These are phyloP conservation scores for Globisporangium irregulare DNA, from an alignment of 352 stramenopile genomes.

Conservation along the genomic window DNA sequence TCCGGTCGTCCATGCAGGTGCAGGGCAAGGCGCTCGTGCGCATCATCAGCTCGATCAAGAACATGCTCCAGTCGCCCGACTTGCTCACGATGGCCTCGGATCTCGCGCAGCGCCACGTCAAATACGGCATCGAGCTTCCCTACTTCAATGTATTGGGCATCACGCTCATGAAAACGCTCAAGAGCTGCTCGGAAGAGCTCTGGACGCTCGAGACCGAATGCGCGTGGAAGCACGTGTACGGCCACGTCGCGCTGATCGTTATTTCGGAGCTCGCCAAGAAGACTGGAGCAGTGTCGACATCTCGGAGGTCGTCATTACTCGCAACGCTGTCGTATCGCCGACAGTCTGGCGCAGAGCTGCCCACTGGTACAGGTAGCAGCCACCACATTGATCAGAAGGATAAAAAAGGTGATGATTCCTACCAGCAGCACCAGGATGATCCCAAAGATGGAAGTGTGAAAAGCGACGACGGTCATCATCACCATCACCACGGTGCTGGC, in stretches of 20 bases:
- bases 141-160: constrained; percentile 37
- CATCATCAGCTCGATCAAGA: constrained; percentile 38
- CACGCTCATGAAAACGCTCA: constrained; percentile 24
- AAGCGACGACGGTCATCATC: not conserved
- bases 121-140: constrained; percentile 33
- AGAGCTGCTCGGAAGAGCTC: constrained; percentile 26
- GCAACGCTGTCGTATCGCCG: constrained; percentile 6
- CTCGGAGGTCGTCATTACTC: constrained; percentile 8
- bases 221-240: constrained; percentile 29
- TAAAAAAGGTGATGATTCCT: not conserved
- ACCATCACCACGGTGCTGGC: constrained; percentile 12
- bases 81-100: constrained; percentile 24
- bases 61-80: constrained; percentile 31
- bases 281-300: not conserved
- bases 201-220: constrained; percentile 27
- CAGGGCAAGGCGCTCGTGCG: constrained; percentile 40
- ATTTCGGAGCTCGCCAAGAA: constrained; percentile 19
- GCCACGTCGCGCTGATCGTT: constrained; percentile 27
- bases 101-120: constrained; percentile 32
- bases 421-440: not conserved
- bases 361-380: not conserved
- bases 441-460: not conserved
- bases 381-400: not conserved
- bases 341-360: not conserved
- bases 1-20: constrained; percentile 36